phyloP scores from a whole-genome alignment of 2,329 filamentous ascomycete genomes.

The Talaromyces sp. region DNA sequence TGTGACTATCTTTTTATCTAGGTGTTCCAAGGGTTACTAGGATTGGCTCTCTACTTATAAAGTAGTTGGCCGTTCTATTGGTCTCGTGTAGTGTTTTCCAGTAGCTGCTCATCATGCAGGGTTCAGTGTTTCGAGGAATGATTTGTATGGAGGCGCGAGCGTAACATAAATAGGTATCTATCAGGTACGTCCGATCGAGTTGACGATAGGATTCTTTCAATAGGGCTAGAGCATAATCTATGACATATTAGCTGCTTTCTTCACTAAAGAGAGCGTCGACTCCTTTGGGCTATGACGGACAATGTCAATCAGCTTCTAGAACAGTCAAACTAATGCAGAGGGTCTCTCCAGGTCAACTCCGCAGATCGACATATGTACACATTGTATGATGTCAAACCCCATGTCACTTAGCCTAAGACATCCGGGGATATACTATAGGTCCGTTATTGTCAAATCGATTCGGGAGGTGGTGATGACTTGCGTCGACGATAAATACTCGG shows the following conservation, averaged over 20 bases:
- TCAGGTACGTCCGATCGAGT: neutral
- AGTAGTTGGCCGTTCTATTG: too few relatives aligned
- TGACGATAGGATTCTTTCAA: too few relatives aligned
- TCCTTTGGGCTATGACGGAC: neutral
- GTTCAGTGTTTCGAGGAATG: too few relatives aligned
- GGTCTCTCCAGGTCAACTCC: neutral
- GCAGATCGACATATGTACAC: neutral
- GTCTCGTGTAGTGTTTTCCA: too few relatives aligned
- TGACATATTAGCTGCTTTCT: too few relatives aligned
- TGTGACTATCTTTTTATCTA: too few relatives aligned
- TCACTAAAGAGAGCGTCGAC: neutral
- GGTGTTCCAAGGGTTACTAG: too few relatives aligned
- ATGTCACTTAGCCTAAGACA: neutral
- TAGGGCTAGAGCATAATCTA: too few relatives aligned
- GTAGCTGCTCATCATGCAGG: too few relatives aligned
- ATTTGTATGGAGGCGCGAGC: too few relatives aligned
- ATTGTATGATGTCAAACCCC: neutral
- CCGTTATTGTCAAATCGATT: neutral
- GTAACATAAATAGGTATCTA: too few relatives aligned
- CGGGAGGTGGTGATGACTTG: neutral
- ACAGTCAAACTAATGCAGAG: neutral
- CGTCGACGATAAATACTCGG: neutral
- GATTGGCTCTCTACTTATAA: too few relatives aligned
- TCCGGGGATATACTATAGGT: neutral
- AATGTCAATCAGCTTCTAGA: neutral